phyloP scores from a whole-genome alignment of 1,139 yeast genomes.

The Geotrichum bryndzae region DNA sequence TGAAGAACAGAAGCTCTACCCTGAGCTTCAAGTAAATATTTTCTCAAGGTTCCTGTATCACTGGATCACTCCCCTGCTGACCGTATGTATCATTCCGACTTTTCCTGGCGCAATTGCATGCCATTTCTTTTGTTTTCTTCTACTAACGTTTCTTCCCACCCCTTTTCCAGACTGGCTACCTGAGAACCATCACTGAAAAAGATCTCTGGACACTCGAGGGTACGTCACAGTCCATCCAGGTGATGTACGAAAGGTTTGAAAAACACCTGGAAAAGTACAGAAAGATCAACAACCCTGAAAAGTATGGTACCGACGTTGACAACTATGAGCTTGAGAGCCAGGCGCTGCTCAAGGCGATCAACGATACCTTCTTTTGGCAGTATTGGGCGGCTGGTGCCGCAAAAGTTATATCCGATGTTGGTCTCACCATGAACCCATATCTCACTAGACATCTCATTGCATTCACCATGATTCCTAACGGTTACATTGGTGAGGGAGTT shows the following conservation, averaged over 20 bases:
- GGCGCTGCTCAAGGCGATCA: conserved; percentile 44
- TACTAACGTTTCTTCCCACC: not conserved
- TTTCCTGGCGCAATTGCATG: not conserved
- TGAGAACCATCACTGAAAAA: conserved; percentile 56
- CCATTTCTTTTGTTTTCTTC: not conserved
- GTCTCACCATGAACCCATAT: conserved; percentile 46
- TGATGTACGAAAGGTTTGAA: conserved; percentile 39
- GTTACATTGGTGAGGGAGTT: conserved; percentile 45
- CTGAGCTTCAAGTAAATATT: conserved; percentile 26
- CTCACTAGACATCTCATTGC: conserved; percentile 49
- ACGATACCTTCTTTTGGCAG: conserved; percentile 51
- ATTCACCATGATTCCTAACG: conserved; percentile 33
- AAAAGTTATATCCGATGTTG: conserved; percentile 45
- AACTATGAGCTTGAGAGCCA: conserved; percentile 26
- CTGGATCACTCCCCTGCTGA: conserved; percentile 57
- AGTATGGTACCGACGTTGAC: conserved; percentile 31
- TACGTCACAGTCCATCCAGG: conserved; percentile 46
- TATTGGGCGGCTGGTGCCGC: conserved; percentile 43
- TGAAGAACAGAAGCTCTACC: conserved; percentile 24
- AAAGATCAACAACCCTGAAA: conserved; percentile 20
- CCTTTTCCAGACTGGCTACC: conserved; percentile 47
- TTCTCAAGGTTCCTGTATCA: conserved; percentile 39
- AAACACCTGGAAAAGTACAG: conserved; percentile 38
- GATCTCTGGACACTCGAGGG: conserved; percentile 55
- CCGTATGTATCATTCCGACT: conserved; percentile 30